Conservation (phyloP, 2,329 filamentous ascomycete species). For the Trichoderma atroviride region DNA sequence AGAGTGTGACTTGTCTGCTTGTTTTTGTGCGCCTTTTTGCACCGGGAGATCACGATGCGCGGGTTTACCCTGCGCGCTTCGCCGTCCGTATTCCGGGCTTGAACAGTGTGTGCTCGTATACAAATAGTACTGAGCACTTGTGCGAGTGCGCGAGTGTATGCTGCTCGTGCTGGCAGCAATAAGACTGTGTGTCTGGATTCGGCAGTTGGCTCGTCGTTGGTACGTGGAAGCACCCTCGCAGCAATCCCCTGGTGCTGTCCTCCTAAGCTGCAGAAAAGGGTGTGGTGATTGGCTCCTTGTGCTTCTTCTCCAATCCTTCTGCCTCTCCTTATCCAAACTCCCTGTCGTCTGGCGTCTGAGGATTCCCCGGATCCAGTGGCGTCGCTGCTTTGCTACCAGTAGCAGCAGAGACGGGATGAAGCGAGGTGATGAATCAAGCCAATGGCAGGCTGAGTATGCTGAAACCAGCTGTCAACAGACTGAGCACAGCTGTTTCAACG, state of each 20-base stretch:
- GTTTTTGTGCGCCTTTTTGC: background rate
- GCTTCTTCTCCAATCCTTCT: background rate
- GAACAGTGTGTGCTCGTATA: background rate
- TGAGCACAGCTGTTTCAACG: slow-evolving; percentile 1
- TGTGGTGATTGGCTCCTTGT: background rate
- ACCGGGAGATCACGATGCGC: background rate
- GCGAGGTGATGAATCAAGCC: slow-evolving; percentile 14
- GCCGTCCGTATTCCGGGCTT: background rate
- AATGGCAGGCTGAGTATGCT: background rate
- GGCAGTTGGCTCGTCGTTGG: background rate
- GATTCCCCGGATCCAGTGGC: slow-evolving; percentile 13
- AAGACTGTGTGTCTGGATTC: background rate
- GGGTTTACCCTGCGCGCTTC: background rate
- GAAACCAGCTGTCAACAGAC: background rate
- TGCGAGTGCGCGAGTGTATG: background rate
- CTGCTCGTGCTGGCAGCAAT: background rate
- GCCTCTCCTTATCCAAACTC: background rate
- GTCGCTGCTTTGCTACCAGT: background rate
- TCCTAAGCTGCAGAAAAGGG: background rate
- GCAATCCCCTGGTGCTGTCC: background rate
- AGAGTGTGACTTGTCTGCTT: background rate
- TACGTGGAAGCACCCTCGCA: background rate
- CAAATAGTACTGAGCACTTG: background rate
- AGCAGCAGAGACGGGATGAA: background rate
- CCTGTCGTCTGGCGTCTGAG: background rate